phyloP scores from a whole-genome alignment of 2,329 filamentous ascomycete species.

The Tolypocladium paradoxum region DNA sequence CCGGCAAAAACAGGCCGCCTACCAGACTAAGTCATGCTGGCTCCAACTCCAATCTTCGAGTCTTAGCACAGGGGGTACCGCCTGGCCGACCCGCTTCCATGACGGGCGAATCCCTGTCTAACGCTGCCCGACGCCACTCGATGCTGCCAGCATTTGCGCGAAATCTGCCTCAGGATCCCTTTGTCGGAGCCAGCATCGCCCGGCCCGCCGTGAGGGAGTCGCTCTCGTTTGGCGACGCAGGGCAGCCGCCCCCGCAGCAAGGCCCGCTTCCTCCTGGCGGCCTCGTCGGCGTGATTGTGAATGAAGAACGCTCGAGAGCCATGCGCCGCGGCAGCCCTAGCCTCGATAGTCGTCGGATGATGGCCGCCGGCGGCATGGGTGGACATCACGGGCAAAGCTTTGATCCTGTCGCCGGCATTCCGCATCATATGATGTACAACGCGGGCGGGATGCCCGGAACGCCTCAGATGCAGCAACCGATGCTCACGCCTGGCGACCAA shows the following conservation, averaged over 20 bases:
- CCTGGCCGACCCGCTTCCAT: conserved; percentile 45
- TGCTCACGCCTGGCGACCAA: conserved; percentile 53
- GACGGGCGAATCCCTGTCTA: conserved; percentile 36
- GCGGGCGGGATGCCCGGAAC: conserved; percentile 13
- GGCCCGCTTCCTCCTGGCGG: conserved; percentile 55
- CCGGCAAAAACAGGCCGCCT: conserved; percentile 65
- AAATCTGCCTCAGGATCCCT: conserved; percentile 74
- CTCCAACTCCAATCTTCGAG: conserved; percentile 63
- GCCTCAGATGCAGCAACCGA: conserved; percentile 33
- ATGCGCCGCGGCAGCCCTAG: conserved; percentile 71
- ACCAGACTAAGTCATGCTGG: conserved; percentile 52
- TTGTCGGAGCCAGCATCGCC: conserved; percentile 67
- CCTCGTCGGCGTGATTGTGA: conserved; percentile 79
- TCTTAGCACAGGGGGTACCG: conserved; percentile 33
- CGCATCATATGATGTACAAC: conserved; percentile 31
- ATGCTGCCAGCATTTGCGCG: conserved; percentile 73
- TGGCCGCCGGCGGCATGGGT: conserved; percentile 22
- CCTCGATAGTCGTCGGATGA: conserved; percentile 36
- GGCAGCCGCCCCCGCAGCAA: conserved; percentile 23
- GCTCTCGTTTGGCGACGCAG: conserved; percentile 54
- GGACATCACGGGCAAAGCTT: conserved; percentile 28
- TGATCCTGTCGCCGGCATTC: conserved; percentile 39
- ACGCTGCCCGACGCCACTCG: conserved; percentile 18
- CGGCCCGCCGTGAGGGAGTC: conserved; percentile 65
- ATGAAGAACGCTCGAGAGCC: conserved; percentile 68